Conservation (phyloP, 768 basidiomycete genomes). For the Heimioporus sp. region DNA sequence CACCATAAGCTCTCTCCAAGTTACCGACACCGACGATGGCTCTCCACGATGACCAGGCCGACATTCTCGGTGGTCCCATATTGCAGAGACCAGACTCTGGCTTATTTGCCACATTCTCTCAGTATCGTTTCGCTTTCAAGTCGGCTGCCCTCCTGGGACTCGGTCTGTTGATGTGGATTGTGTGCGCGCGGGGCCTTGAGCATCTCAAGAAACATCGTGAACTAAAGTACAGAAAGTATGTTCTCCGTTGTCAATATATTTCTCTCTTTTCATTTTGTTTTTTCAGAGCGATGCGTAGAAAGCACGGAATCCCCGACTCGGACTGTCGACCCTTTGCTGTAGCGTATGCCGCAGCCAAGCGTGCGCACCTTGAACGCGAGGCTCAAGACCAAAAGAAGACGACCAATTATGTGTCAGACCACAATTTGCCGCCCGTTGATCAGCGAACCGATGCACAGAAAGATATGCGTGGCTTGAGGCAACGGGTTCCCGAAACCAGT, state of each 20-base stretch:
- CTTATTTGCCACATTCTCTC: conserved; percentile 32
- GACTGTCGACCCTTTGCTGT: conserved; percentile 85
- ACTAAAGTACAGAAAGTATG: conserved; percentile 62
- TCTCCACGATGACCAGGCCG: conserved; percentile 56
- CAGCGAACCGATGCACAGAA: conserved; percentile 31
- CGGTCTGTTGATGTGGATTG: conserved; percentile 35
- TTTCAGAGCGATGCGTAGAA: conserved; percentile 64
- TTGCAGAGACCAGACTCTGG: conserved; percentile 34
- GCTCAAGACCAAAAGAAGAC: conserved; percentile 39
- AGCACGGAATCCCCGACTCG: conserved; percentile 80
- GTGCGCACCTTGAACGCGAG: conserved; percentile 52
- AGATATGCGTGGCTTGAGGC: conserved; percentile 40
- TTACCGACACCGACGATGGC: conserved; percentile 42
- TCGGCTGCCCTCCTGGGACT: conserved; percentile 35
- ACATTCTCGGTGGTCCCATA: conserved; percentile 65
- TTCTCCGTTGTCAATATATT: conserved; percentile 4
- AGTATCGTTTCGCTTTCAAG: conserved; percentile 36
- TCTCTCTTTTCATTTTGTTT: conserved; percentile 13
- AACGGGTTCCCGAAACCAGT: conserved; percentile 47
- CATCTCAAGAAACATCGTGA: conserved; percentile 59
- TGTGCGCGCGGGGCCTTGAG: conserved; percentile 39
- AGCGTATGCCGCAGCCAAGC: conserved; percentile 73
- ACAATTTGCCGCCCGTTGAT: conserved; percentile 22
- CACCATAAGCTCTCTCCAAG: conserved; percentile 11
- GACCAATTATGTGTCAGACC: conserved; percentile 24